Evolutionary conservation across 495 filamentous ascomycete species (phyloP), one percentile per base, ranked within the genome.

Genomic region (Hyaloscypha variabilis): DNA sequence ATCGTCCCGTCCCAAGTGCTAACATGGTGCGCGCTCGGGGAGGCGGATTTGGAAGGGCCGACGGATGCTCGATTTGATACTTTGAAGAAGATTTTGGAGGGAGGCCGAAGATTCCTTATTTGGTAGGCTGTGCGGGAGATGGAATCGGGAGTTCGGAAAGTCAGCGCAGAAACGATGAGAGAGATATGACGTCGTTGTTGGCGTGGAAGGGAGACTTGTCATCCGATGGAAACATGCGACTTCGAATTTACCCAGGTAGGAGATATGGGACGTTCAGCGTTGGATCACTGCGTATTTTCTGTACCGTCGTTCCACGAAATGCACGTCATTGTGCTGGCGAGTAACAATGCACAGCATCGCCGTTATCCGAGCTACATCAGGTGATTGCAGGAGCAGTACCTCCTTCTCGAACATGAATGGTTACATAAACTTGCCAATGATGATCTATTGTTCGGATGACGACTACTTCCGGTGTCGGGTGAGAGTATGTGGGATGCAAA

Each of bases 381-480:
- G n/a, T 54, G 51, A 54, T 54, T 10, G n/a, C 4, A 54, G 17
- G 39, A 19, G 17, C 14, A 46, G 39, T 19, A 46, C 10, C 31
- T 46, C 6, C 39, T 4, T 46, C 39, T 4, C 14, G 11, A 19
- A 46, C 11, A 46, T 46, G 11, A 46, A 46, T 46, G 11, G 39
- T 17, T 46, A 46, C 39, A 14, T 46, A 46, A 46, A 46, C 39
- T 46, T 14, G 39, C 39, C 11, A 46, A 46, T 46, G 39, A 46
- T 1, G 17, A 46, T 46, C 17, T 46, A 4, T 46, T 17, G 19
- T 54, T 29, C 19, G 24, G 51, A 25, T 54, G 51, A 54, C 51
- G 51, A 54, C 10, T 2, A 54, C 51, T 54, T 54, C 51, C 51
- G 51, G 26, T 54, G 11, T 54, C 21, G 51, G 23, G 26, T 54